Percentiles rank a stretch among this genome's conserved stretches.
phyloP scores from a whole-genome alignment of 306 rosid species.

The Fagus crenata region DNA sequence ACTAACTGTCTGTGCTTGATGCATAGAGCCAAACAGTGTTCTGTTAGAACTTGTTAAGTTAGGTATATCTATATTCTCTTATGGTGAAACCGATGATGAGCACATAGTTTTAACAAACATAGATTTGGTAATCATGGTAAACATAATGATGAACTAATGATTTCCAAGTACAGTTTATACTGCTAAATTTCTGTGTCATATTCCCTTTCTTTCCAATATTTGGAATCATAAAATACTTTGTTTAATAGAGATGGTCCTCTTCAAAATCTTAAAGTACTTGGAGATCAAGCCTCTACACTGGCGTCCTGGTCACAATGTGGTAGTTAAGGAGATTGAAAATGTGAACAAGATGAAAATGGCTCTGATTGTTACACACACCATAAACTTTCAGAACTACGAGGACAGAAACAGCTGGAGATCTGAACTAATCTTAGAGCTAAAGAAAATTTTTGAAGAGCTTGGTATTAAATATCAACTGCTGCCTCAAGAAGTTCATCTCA shows the following conservation, averaged over 20 bases:
- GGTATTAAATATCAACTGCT: constrained; percentile 63
- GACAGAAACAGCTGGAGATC: constrained; percentile 70
- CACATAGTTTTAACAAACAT: background rate
- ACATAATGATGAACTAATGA: background rate
- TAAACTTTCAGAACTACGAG: constrained; percentile 71
- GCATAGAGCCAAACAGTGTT: too few relatives aligned
- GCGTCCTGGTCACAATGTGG: constrained; percentile 58
- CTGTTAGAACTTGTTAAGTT: too few relatives aligned
- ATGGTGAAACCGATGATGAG: too few relatives aligned
- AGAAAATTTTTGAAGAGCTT: constrained; percentile 71
- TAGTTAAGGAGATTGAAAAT: constrained; percentile 67
- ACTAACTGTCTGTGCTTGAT: too few relatives aligned
- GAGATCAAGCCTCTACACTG: constrained; percentile 78
- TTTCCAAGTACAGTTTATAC: background rate
- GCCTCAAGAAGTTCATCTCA: constrained; percentile 69
- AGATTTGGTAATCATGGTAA: background rate
- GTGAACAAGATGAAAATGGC: constrained; percentile 69
- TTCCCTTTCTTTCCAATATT: background rate
- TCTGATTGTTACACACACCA: constrained; percentile 61
- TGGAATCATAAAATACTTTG: background rate
- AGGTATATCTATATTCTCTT: too few relatives aligned
- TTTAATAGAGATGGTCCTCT: background rate
- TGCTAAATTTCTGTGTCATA: background rate
- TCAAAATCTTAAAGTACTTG: constrained; percentile 52
- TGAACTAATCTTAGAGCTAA: constrained; percentile 71